Conservation (phyloP, 257 asterid species). For the Gentiana dahurica region DNA sequence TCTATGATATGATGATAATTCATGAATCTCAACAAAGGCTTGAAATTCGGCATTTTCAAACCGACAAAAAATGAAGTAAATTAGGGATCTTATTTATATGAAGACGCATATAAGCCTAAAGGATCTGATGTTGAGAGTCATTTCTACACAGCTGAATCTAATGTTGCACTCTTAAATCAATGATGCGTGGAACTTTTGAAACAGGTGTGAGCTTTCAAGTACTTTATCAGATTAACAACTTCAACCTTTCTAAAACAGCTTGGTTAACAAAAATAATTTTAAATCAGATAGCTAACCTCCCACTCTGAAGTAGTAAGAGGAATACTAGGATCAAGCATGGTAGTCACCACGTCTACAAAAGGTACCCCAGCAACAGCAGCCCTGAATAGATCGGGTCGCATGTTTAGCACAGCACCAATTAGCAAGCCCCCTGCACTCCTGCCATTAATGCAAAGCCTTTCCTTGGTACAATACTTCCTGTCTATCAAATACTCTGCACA, state of each 20-base stretch:
- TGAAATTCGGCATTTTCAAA: too few relatives aligned
- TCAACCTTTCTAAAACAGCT: conserved; percentile 1
- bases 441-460: conserved; percentile 80
- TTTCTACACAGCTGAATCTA: too few relatives aligned
- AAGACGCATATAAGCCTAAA: too few relatives aligned
- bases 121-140: too few relatives aligned
- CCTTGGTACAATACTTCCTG: conserved; percentile 71
- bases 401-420: conserved; percentile 82
- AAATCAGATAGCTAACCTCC: conserved; percentile 56
- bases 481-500: conserved; percentile 79
- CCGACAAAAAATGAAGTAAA: too few relatives aligned
- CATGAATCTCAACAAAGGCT: too few relatives aligned
- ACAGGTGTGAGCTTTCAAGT: too few relatives aligned
- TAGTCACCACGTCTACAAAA: conserved; percentile 84
- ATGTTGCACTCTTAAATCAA: too few relatives aligned
- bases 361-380: conserved; percentile 96
- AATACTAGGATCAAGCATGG: conserved; percentile 96
- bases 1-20: too few relatives aligned
- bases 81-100: too few relatives aligned
- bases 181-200: too few relatives aligned
- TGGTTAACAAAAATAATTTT: background rate
- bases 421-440: conserved; percentile 98
- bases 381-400: conserved; percentile 87
- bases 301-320: conserved; percentile 98
- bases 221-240: too few relatives aligned